Evolutionary conservation across 139 green algal genomes (phyloP).

Genomic region (Chlamydomonas sphaeroides): DNA sequence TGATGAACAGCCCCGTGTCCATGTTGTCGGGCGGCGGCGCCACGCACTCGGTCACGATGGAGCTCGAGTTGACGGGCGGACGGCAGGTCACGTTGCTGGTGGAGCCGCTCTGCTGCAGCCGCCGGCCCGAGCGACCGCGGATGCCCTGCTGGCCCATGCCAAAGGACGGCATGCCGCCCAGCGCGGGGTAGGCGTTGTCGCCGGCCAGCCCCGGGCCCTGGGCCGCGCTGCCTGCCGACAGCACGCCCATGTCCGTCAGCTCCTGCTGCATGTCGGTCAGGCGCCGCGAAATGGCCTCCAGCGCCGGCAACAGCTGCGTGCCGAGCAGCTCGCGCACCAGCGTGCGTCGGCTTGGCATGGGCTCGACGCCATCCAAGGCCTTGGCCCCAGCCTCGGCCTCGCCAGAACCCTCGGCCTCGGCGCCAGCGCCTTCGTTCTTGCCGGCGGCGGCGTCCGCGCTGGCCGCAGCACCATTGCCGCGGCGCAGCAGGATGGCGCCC

Average conservation of each 20-base stretch:
- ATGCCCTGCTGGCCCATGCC: no score
- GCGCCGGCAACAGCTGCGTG: background rate
- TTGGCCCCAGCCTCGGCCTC: background rate
- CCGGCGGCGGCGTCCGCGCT: no score
- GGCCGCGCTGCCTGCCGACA: no score
- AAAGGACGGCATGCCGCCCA: no score
- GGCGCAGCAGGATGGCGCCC: no score
- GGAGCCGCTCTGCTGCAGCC: background rate
- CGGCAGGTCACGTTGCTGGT: background rate
- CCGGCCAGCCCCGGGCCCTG: no score
- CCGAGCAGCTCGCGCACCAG: background rate
- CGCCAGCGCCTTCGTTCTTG: no score
- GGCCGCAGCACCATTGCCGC: no score
- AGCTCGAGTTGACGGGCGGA: constrained; percentile 19
- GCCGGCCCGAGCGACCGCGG: background rate
- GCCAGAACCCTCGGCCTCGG: background rate
- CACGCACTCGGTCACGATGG: background rate
- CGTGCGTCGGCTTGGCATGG: background rate
- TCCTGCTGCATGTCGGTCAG: background rate
- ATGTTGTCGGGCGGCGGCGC: background rate
- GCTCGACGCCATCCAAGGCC: no score
- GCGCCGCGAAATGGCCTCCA: background rate
- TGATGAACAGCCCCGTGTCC: background rate
- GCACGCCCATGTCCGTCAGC: background rate
- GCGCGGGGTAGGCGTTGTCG: no score